Evolutionary conservation across 306 rosid species (phyloP).

Genomic region (Boehmeria nivea): DNA sequence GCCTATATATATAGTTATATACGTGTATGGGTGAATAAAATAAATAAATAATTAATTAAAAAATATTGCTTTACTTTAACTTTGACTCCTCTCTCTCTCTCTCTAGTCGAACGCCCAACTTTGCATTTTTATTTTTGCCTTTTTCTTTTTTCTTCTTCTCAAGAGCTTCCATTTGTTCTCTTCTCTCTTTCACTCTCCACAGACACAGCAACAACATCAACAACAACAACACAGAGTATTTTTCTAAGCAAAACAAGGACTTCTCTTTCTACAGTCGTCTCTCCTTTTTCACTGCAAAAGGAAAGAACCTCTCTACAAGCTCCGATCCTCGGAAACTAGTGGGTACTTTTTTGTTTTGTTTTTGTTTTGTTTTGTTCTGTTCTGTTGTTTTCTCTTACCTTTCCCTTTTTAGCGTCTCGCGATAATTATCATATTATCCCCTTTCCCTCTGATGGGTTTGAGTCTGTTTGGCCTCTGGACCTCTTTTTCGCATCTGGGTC

Average conservation of each 20-base stretch:
- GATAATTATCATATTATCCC: no score
- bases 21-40: not conserved
- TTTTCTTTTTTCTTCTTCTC: constrained; percentile 10
- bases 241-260: constrained; percentile 14
- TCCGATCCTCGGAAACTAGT: constrained; percentile 31
- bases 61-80: constrained; percentile 33
- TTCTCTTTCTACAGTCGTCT: constrained; percentile 28
- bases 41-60: not conserved
- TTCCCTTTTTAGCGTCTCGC: no score
- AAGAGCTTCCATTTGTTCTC: constrained; percentile 7
- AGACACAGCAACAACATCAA: not conserved
- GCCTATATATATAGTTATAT: not conserved
- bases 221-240: not conserved
- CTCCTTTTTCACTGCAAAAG: constrained; percentile 41
- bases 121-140: constrained; percentile 7
- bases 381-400: constrained; percentile 10
- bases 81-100: constrained; percentile 47
- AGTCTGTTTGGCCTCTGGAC: constrained; percentile 17
- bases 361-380: constrained; percentile 29
- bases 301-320: constrained; percentile 22
- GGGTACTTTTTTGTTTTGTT: constrained; percentile 43
- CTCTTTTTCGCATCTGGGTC: constrained; percentile 36
- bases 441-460: constrained; percentile 22
- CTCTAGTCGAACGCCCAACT: constrained; percentile 28
- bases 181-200: constrained; percentile 23